Percentiles rank a stretch among this genome's conserved stretches.
phyloP scores from a whole-genome alignment of 768 basidiomycete genomes.

The Suillus paluster region DNA sequence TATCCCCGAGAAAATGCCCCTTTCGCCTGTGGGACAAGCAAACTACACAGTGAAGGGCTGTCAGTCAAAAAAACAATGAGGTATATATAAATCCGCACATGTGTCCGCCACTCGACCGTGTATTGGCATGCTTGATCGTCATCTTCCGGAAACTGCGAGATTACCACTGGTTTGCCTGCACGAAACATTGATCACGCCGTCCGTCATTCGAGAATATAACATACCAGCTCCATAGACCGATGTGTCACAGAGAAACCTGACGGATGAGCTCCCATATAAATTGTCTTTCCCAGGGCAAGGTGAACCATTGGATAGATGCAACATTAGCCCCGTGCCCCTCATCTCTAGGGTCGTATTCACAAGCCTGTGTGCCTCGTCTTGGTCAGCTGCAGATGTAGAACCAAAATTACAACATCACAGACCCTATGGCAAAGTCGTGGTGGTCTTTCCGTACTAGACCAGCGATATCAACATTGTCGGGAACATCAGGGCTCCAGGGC shows the following conservation, averaged over 20 bases:
- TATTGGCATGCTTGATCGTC: conserved; percentile 75
- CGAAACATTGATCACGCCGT: not conserved
- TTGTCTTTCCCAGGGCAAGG: conserved; percentile 51
- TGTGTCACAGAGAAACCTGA: conserved; percentile 80
- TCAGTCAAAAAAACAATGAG: not conserved
- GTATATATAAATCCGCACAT: conserved; percentile 48
- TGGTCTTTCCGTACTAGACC: conserved; percentile 64
- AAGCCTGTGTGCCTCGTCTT: conserved; percentile 18
- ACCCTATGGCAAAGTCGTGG: conserved; percentile 79
- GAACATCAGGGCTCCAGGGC: conserved; percentile 59
- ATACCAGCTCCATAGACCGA: conserved; percentile 59
- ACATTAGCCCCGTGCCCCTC: conserved; percentile 54
- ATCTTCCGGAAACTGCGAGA: conserved; percentile 66
- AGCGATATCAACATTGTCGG: conserved; percentile 57
- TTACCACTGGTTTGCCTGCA: conserved; percentile 53
- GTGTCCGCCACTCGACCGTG: conserved; percentile 84
- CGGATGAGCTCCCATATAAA: conserved; percentile 62
- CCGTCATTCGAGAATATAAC: not conserved
- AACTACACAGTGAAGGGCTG: conserved; percentile 41
- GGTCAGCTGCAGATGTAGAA: not conserved
- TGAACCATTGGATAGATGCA: conserved; percentile 67
- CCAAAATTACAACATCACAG: conserved; percentile 15
- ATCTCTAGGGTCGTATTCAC: conserved; percentile 67
- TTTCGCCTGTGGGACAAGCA: conserved; percentile 74
- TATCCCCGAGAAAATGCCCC: conserved; percentile 53